phyloP scores from a whole-genome alignment of 2,329 filamentous ascomycete species.

The Microsporum ferrugineum region DNA sequence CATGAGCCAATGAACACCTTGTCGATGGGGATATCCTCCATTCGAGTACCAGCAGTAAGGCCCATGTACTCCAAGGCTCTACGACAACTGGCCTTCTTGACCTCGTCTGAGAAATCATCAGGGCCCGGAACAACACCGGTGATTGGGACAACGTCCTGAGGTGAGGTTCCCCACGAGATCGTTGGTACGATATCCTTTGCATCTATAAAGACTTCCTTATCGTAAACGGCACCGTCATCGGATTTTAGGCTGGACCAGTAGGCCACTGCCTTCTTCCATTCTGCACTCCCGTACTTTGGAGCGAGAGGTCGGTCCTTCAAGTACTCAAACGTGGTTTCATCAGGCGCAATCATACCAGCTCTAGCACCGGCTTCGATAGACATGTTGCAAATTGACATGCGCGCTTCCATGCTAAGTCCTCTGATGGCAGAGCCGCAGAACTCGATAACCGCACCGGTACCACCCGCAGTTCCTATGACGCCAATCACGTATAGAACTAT shows the following conservation, averaged over 20 bases:
- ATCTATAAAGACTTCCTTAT: slow-evolving; percentile 79
- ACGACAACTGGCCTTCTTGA: slow-evolving; percentile 67
- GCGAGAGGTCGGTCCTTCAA: slow-evolving; percentile 83
- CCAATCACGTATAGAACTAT: slow-evolving; percentile 89
- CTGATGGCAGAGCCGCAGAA: slow-evolving; percentile 93
- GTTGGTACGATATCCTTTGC: slow-evolving; percentile 89
- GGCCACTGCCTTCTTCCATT: slow-evolving; percentile 77
- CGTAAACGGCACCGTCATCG: slow-evolving; percentile 79
- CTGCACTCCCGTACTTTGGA: slow-evolving; percentile 67
- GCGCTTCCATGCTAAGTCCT: slow-evolving; percentile 81
- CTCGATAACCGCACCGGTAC: slow-evolving; percentile 89
- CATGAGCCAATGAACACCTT: slow-evolving; percentile 98
- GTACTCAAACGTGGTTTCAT: slow-evolving; percentile 89
- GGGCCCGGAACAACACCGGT: slow-evolving; percentile 83
- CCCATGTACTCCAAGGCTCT: slow-evolving; percentile 96
- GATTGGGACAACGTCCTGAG: slow-evolving; percentile 92
- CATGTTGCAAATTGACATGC: slow-evolving; percentile 99
- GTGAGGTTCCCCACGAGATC: slow-evolving; percentile 92
- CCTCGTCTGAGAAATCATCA: slow-evolving; percentile 67
- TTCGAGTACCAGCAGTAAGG: slow-evolving; percentile 67
- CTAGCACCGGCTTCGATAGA: slow-evolving; percentile 91
- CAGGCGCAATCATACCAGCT: slow-evolving; percentile 93
- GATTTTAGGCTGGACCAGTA: slow-evolving; percentile 84
- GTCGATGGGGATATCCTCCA: slow-evolving; percentile 86
- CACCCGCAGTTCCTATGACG: slow-evolving; percentile 85